Evolutionary conservation across 805 yeast genomes (phyloP), one percentile per base, ranked within the genome.

Genomic region (Metschnikowia gelsemii): DNA sequence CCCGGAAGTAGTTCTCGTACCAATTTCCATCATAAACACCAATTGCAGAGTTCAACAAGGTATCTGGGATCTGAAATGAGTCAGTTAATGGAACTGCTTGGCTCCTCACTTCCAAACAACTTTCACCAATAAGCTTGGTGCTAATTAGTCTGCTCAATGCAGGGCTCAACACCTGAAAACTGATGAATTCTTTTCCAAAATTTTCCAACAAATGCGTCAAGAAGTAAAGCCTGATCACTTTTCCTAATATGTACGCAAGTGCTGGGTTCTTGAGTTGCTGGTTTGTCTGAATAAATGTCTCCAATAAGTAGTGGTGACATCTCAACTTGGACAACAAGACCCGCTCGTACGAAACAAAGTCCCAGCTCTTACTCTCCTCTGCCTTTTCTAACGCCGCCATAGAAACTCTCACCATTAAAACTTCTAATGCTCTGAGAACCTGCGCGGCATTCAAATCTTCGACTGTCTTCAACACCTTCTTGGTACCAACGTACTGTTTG

Each of bases 271-370:
- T 42, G 26, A 57, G 55, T 37, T 59, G 54, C 26, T 58, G 57
- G 23, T 52, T 29, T 4, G 56, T 39, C 26, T 48, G 55, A 21
- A 59, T 32, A 49, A 56, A 61, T 40, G 63, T 63, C 30, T 54
- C 55, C 55, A 69, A 63, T 47, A 68, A 50, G 57, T 67, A 70
- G 49, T 63, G 71, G 46, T 70, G 73, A 38, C 73, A 70, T 42
- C 64, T 64, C 52, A 70, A 67, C 54, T 70, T 70, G 40, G 73
- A 63, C 52, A 70, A 57, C 42, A 56, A 54, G 32, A 68, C 72
- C 44, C 67, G 58, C 40, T 66, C 64, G 45, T 64, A 57, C 40
- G 68, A 64, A 37, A 66, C 61, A 32, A 52, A 47, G 51, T 70
- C 74, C 61, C 62, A 66, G 33, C 64, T 62, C 29, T 55, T 49